These are phyloP conservation scores for Botrytis hyacinthi DNA, from an alignment of 2,329 filamentous ascomycete species.

Conservation along the genomic window DNA sequence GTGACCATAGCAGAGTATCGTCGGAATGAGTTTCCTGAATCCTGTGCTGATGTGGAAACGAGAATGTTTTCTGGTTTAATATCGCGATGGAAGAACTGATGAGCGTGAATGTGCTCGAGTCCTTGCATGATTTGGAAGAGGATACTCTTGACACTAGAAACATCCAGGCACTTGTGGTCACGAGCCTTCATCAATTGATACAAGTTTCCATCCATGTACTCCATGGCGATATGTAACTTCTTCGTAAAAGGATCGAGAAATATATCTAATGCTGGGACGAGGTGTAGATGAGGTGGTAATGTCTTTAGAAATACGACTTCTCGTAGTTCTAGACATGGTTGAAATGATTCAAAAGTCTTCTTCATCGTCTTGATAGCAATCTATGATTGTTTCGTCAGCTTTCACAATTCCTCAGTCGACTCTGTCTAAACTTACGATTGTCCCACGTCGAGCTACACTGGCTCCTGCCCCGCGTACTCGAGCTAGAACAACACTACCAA, in stretches of 20 bases:
- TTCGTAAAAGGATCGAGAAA: constrained; percentile 95
- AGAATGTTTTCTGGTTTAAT: constrained; percentile 99
- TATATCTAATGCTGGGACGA: constrained; percentile 97
- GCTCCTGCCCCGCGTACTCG: constrained; percentile 88
- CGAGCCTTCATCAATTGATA: constrained; percentile 99
- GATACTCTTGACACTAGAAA: constrained; percentile 92
- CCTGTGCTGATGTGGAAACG: constrained; percentile 80
- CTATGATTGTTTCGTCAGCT: constrained; percentile 47
- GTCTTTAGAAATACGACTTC: constrained; percentile 96
- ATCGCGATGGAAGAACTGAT: constrained; percentile 97
- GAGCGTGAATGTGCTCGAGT: constrained; percentile 93
- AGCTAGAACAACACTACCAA: constrained; percentile 90
- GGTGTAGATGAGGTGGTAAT: constrained; percentile 80
- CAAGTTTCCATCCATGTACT: constrained; percentile 99
- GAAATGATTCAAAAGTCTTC: constrained; percentile 94
- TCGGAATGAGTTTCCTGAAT: constrained; percentile 80
- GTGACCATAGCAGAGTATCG: constrained; percentile 92
- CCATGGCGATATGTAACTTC: constrained; percentile 97
- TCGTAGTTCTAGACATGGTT: constrained; percentile 85
- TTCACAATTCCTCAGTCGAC: constrained; percentile 15
- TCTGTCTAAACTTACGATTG: constrained; percentile 66
- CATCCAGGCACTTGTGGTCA: constrained; percentile 91
- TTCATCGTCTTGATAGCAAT: constrained; percentile 99
- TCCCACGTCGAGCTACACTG: constrained; percentile 83
- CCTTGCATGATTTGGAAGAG: constrained; percentile 95